Evolutionary conservation across 352 stramenopile species (phyloP).

Genomic region (Globisporangium rhizosaccharum): DNA sequence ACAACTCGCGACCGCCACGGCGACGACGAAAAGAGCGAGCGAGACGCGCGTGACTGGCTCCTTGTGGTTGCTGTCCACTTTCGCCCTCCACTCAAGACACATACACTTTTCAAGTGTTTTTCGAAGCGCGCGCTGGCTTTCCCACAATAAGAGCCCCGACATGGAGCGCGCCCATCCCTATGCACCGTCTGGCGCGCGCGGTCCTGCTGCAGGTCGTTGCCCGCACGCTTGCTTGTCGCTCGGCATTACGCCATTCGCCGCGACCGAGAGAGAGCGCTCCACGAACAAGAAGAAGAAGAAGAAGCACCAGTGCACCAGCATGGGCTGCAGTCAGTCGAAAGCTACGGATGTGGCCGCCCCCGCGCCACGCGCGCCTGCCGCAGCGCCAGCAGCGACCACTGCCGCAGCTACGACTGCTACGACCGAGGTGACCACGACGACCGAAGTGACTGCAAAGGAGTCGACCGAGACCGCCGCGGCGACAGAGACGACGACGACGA

Average conservation of each 20-base stretch:
- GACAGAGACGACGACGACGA: not conserved
- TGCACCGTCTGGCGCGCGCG: not conserved
- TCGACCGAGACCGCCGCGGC: not conserved
- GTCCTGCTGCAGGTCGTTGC: not conserved
- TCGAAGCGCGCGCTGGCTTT: not conserved
- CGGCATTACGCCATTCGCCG: slow-evolving; percentile 1
- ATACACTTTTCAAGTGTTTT: not conserved
- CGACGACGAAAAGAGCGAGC: not conserved
- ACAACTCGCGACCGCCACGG: no score
- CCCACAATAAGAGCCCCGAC: no score
- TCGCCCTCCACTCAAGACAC: not conserved
- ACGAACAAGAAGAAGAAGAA: not conserved
- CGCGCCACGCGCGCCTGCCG: no score
- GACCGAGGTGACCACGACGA: not conserved
- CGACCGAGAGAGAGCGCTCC: not conserved
- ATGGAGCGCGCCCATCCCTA: not conserved
- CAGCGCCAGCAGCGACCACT: not conserved
- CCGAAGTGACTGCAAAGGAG: not conserved
- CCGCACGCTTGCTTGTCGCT: no score
- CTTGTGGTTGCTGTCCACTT: no score
- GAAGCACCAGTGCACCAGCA: not conserved
- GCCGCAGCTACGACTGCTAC: not conserved
- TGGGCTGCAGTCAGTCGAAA: not conserved
- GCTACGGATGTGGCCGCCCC: not conserved
- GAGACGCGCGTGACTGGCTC: slow-evolving; percentile 1